Percentiles rank a stretch among this genome's conserved stretches.
These are phyloP conservation scores for Claviceps pazoutovae DNA, from an alignment of 2,329 filamentous ascomycete species.

Conservation along the genomic window DNA sequence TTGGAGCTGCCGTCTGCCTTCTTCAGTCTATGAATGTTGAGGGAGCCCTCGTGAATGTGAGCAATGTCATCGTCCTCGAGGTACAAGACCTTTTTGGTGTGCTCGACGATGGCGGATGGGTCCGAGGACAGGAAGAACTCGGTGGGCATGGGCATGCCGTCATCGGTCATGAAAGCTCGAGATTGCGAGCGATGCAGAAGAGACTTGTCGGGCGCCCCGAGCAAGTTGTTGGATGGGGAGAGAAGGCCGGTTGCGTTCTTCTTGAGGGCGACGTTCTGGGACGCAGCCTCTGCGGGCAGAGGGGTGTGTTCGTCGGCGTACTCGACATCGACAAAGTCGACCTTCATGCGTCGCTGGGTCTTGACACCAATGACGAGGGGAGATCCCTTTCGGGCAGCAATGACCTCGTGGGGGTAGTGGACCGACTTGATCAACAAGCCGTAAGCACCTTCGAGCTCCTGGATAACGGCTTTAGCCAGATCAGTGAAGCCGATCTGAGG, in stretches of 20 bases:
- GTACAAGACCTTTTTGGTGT: constrained; percentile 99
- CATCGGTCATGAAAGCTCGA: constrained; percentile 95
- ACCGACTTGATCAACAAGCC: constrained; percentile 96
- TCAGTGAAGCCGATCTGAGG: constrained; percentile 91
- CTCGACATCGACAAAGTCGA: constrained; percentile 98
- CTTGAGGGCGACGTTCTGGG: constrained; percentile 93
- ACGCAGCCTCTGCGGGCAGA: constrained; percentile 83
- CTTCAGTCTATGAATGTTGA: constrained; percentile 96
- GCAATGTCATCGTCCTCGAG: constrained; percentile 99
- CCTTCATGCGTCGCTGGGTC: constrained; percentile 98
- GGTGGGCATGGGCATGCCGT: constrained; percentile 92
- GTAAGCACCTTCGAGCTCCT: constrained; percentile 95
- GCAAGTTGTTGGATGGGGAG: constrained; percentile 45
- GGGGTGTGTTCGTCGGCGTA: constrained; percentile 74
- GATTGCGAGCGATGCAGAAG: constrained; percentile 97
- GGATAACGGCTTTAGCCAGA: constrained; percentile 92
- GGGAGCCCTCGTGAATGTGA: constrained; percentile 95
- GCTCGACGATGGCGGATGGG: constrained; percentile 94
- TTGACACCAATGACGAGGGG: constrained; percentile 94
- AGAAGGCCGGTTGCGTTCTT: constrained; percentile 61
- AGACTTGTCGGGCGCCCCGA: constrained; percentile 91
- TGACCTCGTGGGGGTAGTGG: constrained; percentile 94
- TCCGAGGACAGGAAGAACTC: constrained; percentile 99
- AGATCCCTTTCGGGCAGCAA: constrained; percentile 96
- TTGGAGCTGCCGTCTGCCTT: constrained; percentile 96